phyloP scores from a whole-genome alignment of 2,329 filamentous ascomycete genomes.

The Colletotrichum tofieldiae region DNA sequence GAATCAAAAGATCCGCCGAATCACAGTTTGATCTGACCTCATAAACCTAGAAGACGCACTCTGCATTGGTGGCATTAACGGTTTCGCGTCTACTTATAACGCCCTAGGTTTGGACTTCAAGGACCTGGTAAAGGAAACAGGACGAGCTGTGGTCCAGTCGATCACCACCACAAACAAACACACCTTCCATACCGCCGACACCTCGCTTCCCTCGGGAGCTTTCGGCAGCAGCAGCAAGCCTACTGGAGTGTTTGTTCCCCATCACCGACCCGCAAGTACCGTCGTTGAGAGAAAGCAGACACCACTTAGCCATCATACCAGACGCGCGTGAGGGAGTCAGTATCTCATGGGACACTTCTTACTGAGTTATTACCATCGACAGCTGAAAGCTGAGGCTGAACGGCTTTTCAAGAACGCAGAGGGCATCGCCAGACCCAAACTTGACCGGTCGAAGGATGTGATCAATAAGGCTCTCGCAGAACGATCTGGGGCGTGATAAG shows the following conservation, averaged over 20 bases:
- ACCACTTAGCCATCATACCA: background rate
- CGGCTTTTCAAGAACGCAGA: background rate
- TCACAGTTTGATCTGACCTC: slow-evolving; percentile 22
- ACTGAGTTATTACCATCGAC: background rate
- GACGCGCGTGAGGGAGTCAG: background rate
- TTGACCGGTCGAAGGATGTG: background rate
- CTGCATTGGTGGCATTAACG: slow-evolving; percentile 9
- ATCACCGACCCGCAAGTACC: background rate
- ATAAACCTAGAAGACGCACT: slow-evolving; percentile 16
- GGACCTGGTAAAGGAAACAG: background rate
- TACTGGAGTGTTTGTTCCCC: background rate
- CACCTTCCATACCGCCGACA: background rate
- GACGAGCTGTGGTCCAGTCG: background rate
- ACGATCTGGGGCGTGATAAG: no score
- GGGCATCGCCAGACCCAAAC: background rate
- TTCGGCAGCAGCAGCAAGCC: background rate
- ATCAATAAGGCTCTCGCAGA: background rate
- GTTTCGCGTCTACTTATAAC: background rate
- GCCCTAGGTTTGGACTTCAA: background rate
- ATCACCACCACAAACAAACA: background rate
- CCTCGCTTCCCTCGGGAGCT: background rate
- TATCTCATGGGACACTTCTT: background rate
- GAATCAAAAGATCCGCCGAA: background rate
- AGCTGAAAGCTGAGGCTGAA: background rate
- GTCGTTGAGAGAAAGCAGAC: background rate